Evolutionary conservation across 2,329 filamentous ascomycete genomes (phyloP).

Genomic region (Madurella mycetomatis): DNA sequence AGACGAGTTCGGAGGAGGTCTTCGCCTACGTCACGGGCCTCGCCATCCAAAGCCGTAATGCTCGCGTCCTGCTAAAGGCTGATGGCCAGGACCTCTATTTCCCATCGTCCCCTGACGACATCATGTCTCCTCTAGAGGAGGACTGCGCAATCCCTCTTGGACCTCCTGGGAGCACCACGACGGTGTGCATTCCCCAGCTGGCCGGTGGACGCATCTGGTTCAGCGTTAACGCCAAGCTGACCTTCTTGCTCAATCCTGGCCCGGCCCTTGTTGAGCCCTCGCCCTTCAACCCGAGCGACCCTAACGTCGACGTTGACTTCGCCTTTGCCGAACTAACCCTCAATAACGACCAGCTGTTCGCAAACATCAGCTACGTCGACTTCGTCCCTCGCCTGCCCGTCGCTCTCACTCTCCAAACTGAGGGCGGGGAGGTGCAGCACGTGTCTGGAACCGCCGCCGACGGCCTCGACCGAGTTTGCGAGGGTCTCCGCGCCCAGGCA

Average conservation of each 20-base stretch:
- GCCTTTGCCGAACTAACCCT: slow-evolving; percentile 60
- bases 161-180: slow-evolving; percentile 48
- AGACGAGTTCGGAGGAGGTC: slow-evolving; percentile 31
- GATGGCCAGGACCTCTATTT: slow-evolving; percentile 53
- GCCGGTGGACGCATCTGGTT: slow-evolving; percentile 64
- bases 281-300: slow-evolving; percentile 57
- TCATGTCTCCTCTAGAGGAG: slow-evolving; percentile 44
- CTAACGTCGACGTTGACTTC: slow-evolving; percentile 50
- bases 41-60: slow-evolving; percentile 43
- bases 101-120: slow-evolving; percentile 45
- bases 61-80: slow-evolving; percentile 36
- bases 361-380: slow-evolving; percentile 64
- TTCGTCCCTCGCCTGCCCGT: slow-evolving; percentile 56
- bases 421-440: slow-evolving; percentile 40
- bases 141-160: slow-evolving; percentile 59
- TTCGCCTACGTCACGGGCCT: slow-evolving; percentile 64
- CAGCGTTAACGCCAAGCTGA: slow-evolving; percentile 48
- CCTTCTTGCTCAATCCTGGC: slow-evolving; percentile 58
- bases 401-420: slow-evolving; percentile 44
- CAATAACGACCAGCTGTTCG: slow-evolving; percentile 53
- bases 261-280: slow-evolving; percentile 64
- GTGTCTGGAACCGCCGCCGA: slow-evolving; percentile 54
- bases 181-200: slow-evolving; percentile 57
- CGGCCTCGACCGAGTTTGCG: slow-evolving; percentile 53
- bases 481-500: slow-evolving; percentile 51